A percentile compares a stretch with the other conserved stretches of the same genome.
phyloP scores from a whole-genome alignment of 768 basidiomycete species.

The Mycena crocata region DNA sequence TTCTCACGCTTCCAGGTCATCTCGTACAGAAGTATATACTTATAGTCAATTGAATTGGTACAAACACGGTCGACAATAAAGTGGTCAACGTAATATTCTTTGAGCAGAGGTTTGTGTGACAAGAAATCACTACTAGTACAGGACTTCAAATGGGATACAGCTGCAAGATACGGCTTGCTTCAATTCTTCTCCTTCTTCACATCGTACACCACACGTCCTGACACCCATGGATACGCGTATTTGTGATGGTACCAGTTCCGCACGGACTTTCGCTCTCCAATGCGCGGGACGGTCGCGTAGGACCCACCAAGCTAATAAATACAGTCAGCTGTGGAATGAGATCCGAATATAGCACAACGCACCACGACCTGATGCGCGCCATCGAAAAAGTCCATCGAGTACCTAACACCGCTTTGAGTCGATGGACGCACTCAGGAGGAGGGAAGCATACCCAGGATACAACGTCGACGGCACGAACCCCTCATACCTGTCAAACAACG shows the following conservation, averaged over 20 bases:
- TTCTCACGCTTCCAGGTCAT: no score
- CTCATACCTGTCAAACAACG: constrained; percentile 73
- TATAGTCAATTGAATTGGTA: no score
- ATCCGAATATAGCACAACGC: constrained; percentile 47
- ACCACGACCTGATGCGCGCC: constrained; percentile 88
- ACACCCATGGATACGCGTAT: constrained; percentile 91
- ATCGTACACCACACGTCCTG: constrained; percentile 72
- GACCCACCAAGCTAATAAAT: constrained; percentile 84
- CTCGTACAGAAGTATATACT: no score
- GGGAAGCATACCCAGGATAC: constrained; percentile 90
- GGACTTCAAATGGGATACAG: no score
- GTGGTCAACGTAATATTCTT: no score
- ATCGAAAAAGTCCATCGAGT: constrained; percentile 85
- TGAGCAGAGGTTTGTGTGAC: no score
- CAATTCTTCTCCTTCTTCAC: constrained; percentile 24
- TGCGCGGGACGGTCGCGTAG: constrained; percentile 85
- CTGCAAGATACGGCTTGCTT: no score
- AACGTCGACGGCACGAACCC: constrained; percentile 81
- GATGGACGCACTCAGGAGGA: neutral
- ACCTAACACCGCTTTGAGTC: neutral
- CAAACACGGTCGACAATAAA: no score
- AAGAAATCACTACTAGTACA: neutral
- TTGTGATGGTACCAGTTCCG: constrained; percentile 94
- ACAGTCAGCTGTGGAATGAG: neutral
- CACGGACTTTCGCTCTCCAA: constrained; percentile 79